Evolutionary conservation across 2,329 filamentous ascomycete species (phyloP).

Genomic region (Trichophyton equinum): DNA sequence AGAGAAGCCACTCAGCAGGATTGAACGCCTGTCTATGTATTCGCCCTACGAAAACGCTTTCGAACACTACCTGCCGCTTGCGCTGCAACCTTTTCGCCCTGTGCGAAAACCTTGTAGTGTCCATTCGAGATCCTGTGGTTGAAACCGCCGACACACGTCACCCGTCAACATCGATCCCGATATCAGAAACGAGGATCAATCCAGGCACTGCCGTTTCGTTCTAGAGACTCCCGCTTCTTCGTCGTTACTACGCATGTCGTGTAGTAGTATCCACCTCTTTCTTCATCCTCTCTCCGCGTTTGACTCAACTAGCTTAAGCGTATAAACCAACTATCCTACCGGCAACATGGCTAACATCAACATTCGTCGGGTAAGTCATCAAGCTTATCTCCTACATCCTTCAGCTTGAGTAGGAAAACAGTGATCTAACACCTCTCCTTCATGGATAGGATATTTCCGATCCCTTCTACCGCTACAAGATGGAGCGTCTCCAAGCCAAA

Average conservation of each 20-base stretch:
- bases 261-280: slow-evolving; percentile 35
- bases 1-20: slow-evolving; percentile 26
- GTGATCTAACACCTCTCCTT: slow-evolving; percentile 3
- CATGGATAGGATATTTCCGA: slow-evolving; percentile 65
- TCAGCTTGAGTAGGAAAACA: not conserved
- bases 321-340: slow-evolving; percentile 23
- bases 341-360: slow-evolving; percentile 93
- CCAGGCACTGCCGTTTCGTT: slow-evolving; percentile 12
- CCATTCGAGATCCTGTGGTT: slow-evolving; percentile 86
- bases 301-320: slow-evolving; percentile 14
- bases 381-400: not conserved
- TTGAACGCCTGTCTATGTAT: slow-evolving; percentile 78
- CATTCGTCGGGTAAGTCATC: slow-evolving; percentile 56
- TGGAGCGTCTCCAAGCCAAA: slow-evolving; percentile 97
- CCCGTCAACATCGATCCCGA: slow-evolving; percentile 14
- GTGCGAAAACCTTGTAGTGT: slow-evolving; percentile 85
- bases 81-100: slow-evolving; percentile 96
- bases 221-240: slow-evolving; percentile 5
- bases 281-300: slow-evolving; percentile 30
- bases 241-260: slow-evolving; percentile 46
- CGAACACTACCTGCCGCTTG: slow-evolving; percentile 84
- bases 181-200: slow-evolving; percentile 15
- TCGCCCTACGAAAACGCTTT: slow-evolving; percentile 90
- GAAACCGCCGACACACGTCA: slow-evolving; percentile 37
- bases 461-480: slow-evolving; percentile 99